Evolutionary conservation across 352 stramenopile species (phyloP).

Genomic region (Elongisporangium undulatum): DNA sequence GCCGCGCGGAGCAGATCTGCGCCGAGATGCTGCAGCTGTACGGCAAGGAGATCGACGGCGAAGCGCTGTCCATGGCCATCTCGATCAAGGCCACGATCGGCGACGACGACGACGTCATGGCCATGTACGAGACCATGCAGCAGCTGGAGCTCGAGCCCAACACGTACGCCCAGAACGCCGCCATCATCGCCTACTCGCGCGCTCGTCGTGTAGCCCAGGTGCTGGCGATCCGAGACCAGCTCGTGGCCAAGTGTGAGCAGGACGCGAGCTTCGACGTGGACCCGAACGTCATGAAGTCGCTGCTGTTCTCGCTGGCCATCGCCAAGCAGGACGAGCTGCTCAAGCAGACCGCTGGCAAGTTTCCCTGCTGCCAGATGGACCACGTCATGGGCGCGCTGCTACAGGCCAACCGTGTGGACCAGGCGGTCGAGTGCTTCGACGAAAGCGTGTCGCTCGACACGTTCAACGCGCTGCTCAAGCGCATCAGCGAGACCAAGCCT

Average conservation of each 20-base stretch:
- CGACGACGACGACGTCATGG: conserved; percentile 73
- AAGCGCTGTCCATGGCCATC: conserved; percentile 73
- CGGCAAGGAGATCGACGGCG: conserved; percentile 42
- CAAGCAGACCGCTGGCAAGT: conserved; percentile 23
- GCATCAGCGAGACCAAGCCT: conserved; percentile 24
- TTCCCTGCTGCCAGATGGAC: conserved; percentile 40
- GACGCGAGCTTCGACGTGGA: conserved; percentile 23
- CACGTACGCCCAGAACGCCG: conserved; percentile 74
- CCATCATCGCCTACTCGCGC: conserved; percentile 68
- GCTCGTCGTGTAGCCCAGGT: conserved; percentile 45
- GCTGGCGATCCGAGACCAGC: conserved; percentile 36
- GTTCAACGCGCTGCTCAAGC: conserved; percentile 32
- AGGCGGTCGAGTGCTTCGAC: conserved; percentile 50
- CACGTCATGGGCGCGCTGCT: conserved; percentile 35
- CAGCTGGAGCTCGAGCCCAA: conserved; percentile 54
- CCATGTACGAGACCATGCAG: conserved; percentile 73
- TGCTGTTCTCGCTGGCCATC: conserved; percentile 65
- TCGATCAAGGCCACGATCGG: conserved; percentile 67
- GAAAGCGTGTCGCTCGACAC: conserved; percentile 19
- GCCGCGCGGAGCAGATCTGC: conserved; percentile 56
- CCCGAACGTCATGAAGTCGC: conserved; percentile 47
- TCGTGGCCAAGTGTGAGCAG: conserved; percentile 9
- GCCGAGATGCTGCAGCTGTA: conserved; percentile 63
- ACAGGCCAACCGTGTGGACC: conserved; percentile 23
- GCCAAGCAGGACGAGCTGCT: conserved; percentile 43